Conservation (phyloP, 345 rosid genomes). For the Arabidopsis thaliana region TAIR10.1 NC_003074.8:13485501-13486000, state of each 20-base stretch:
- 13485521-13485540: no score
- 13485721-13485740: constrained; percentile 92
- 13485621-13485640: constrained; percentile 85
- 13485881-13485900: constrained; percentile 86
- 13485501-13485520: neutral
- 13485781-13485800: neutral
- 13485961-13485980: constrained; percentile 96
- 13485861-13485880: constrained; percentile 84
- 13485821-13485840: constrained; percentile 2
- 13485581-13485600: constrained; percentile 16
- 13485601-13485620: constrained; percentile 1
- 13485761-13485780: constrained; percentile 47
- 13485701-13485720: constrained; percentile 98
- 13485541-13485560: no score
- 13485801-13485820: neutral
- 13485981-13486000: constrained; percentile 99
- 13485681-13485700: constrained; percentile 99
- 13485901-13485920: constrained; percentile 99
- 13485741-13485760: constrained; percentile 88
- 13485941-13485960: constrained; percentile 99
- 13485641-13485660: constrained; percentile 74
- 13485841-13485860: constrained; percentile 71
- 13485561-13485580: neutral
- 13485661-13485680: constrained; percentile 82
- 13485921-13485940: constrained; percentile 99